Evolutionary conservation across 2,329 filamentous ascomycete species (phyloP), one percentile per base, ranked within the genome.

Genomic region (Colletotrichum sansevieriae): DNA sequence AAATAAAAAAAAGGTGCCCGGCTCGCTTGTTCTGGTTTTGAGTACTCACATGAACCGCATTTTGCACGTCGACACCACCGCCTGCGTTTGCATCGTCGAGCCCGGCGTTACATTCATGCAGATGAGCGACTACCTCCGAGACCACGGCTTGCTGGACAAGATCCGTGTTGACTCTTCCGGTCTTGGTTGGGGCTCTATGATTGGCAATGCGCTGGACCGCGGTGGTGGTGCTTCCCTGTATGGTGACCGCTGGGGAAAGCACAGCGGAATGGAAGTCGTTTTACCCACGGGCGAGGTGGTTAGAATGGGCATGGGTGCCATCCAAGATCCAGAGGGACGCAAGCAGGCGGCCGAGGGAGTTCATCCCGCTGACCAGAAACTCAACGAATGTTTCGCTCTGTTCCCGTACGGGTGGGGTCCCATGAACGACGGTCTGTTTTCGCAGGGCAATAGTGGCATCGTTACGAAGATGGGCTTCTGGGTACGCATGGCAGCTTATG

Each of bases 101-200:
- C 87, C 87, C 0, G 86, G 87, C 0, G 86, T 88, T 0, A 84
- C 85, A 0, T 88, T 83, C 72, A 82, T 83, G 66, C 80, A 81
- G 29, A 76, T 88, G 7, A 80, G 87, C 70, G 80, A 87, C 9
- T 79, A 84, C 56, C 74, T 87, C 12, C 75, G 79, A 65, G 75
- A 79, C 72, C 74, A 79, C 58, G 78, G 78, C 33, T 72, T 84
- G 10, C 73, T 77, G 20, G 69, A 80, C 41, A 74, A 76, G 55
- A 69, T 85, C 72, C 81, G 81, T 80, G 75, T 82, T 63, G 78
- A 86, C 71, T 75, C 82, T 0, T 79, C 80, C 2, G 80, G 80
- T 59, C 72, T 83, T 0, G 80, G 82, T 4, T 78, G 81, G 22
- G 82, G 82, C 8, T 81, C 78, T 20, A 78, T 84, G 4, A 71